Base-by-base conservation (phyloP, 805 yeast species). In the Kazachstania psychrophila region DNA sequence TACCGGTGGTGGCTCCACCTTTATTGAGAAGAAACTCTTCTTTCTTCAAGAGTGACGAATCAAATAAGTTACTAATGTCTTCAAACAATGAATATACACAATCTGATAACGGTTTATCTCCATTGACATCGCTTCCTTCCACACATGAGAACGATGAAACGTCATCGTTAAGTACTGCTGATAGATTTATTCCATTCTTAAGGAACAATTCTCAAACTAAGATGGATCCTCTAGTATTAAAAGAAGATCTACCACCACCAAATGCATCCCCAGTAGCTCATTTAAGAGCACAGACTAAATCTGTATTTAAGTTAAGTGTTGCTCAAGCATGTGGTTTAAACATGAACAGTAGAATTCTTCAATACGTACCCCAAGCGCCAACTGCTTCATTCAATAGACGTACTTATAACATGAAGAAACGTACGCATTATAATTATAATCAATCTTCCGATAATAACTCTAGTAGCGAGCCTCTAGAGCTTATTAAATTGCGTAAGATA, bases 281-380 rank as follows among this genome's bases (percentile, higher is more conserved):
- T 48, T 52, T 63, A 17, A 61, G 58, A 40, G 70, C 67, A 1
- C 72, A 61, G 42, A 64, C 69, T 6, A 62, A 62, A 36, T 48
- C 57, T 29, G 65, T 65, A 6, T 85, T 84, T 52, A 80, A 81
- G 56, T 75, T 75, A 49, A 79, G 85, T 19, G 95, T 89, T 2
- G 97, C 96, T 0, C 82, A 82, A 53, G 97, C 96, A 0, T 89
- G 96, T 58, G 97, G 98, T 0, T 66, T 87, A 34, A 79, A 82
- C 40, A 73, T 83, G 51, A 80, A 85, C 43, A 80, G 84, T 43
- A 68, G 95, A 44, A 84, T 92, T 26, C 64, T 89, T 40, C 87
- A 85, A 49, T 89, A 82, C 60, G 80, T 84, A 56, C 94, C 92
- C n/a, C 62, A 70, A 15, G 86, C 95, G 8, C 96, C 96, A 3